A percentile compares a stretch with the other conserved stretches of the same genome.
Conservation (phyloP, 495 filamentous ascomycete genomes). For the Xanthoparmelia taractica region DNA sequence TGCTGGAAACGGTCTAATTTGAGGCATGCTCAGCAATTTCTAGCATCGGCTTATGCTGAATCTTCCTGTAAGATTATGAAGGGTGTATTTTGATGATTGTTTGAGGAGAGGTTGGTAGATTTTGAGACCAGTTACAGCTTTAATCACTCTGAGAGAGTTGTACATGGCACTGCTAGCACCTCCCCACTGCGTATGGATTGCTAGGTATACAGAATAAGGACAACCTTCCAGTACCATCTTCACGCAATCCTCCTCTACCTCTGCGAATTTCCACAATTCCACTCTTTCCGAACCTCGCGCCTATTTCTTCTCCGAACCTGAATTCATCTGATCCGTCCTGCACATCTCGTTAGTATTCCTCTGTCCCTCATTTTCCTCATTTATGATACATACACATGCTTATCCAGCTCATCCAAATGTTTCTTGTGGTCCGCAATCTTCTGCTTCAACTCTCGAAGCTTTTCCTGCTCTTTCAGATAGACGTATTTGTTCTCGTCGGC, state of each 20-base stretch:
- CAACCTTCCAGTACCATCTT: not conserved
- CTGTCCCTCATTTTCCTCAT: not conserved
- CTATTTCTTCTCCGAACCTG: slow-evolving; percentile 48
- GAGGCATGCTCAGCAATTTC: not conserved
- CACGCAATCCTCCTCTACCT: not conserved
- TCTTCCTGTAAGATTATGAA: not conserved
- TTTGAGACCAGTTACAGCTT: not conserved
- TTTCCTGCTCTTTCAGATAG: slow-evolving; percentile 73
- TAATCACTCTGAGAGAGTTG: not conserved
- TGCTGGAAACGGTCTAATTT: not conserved
- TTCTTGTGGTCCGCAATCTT: slow-evolving; percentile 73
- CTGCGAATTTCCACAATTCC: not conserved
- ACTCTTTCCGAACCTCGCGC: not conserved
- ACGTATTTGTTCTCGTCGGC: slow-evolving; percentile 81
- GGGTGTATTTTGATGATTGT: not conserved
- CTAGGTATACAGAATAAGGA: not conserved
- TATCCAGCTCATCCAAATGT: slow-evolving; percentile 73
- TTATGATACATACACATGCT: slow-evolving; percentile 61
- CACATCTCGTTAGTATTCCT: slow-evolving; percentile 1
- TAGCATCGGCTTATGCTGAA: not conserved
- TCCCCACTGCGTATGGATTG: not conserved
- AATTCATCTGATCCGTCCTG: slow-evolving; percentile 5
- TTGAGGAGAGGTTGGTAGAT: not conserved
- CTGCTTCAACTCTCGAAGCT: slow-evolving; percentile 59
- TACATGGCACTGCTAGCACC: not conserved